phyloP scores from a whole-genome alignment of 2,329 filamentous ascomycete species.

The Tolypocladium paradoxum region DNA sequence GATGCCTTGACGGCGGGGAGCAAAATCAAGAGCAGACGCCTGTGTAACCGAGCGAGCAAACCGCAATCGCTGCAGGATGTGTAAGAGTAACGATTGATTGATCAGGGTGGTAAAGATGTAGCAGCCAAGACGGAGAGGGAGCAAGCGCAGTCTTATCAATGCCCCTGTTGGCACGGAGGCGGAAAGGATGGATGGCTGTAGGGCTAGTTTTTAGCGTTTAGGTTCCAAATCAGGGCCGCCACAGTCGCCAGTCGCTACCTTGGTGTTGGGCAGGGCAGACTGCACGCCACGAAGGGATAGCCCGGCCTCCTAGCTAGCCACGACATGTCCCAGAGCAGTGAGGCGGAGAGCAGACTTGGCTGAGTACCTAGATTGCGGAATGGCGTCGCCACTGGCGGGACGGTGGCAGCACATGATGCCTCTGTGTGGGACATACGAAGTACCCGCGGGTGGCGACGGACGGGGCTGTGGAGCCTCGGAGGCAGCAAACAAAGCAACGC shows the following conservation, averaged over 20 bases:
- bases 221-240: not conserved
- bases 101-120: not conserved
- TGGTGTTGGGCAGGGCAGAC: not conserved
- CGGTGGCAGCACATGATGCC: no score
- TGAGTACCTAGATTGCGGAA: no score
- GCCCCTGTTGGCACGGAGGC: not conserved
- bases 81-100: not conserved
- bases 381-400: no score
- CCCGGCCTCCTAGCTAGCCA: no score
- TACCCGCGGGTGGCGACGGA: no score
- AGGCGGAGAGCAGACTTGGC: no score
- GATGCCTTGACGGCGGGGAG: not conserved
- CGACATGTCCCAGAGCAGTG: no score
- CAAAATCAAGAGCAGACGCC: not conserved
- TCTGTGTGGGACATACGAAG: no score
- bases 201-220: not conserved
- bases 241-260: not conserved
- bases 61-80: not conserved
- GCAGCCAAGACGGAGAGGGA: not conserved
- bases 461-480: no score
- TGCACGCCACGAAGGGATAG: not conserved
- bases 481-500: no score
- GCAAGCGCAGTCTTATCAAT: not conserved
- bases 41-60: not conserved
- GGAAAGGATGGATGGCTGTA: not conserved